phyloP scores from a whole-genome alignment of 179 eudicot genomes.

The Sideroxylon spinosum region DNA sequence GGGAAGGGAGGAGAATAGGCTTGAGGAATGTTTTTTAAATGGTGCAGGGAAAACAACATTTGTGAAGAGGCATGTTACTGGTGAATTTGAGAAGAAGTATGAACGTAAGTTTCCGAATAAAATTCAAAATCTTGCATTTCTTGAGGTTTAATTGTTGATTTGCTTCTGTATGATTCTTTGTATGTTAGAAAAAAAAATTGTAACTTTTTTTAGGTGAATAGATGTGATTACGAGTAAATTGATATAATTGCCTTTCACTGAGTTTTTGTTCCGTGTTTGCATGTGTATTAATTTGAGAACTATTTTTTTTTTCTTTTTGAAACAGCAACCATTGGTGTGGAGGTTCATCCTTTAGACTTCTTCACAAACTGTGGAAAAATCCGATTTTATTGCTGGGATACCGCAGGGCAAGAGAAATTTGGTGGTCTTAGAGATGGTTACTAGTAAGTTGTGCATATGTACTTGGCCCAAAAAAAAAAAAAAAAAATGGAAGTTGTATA shows the following conservation, averaged over 20 bases:
- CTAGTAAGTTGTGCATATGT: slow-evolving; percentile 15
- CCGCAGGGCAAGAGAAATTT: slow-evolving; percentile 31
- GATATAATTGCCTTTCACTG: not conserved
- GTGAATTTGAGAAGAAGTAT: slow-evolving; percentile 26
- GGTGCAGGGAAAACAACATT: slow-evolving; percentile 27
- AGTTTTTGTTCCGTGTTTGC: not conserved
- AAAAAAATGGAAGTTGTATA: no score
- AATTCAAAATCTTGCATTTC: not conserved
- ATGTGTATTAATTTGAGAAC: not conserved
- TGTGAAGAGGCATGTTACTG: slow-evolving; percentile 33
- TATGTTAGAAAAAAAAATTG: not conserved
- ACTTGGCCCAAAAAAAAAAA: no score
- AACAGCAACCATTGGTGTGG: slow-evolving; percentile 30
- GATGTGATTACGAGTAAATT: not conserved
- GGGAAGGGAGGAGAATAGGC: not conserved
- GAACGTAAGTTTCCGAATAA: slow-evolving; percentile 19
- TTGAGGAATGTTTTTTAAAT: not conserved
- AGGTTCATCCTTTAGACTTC: slow-evolving; percentile 28
- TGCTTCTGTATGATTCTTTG: not conserved
- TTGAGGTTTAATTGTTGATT: not conserved
- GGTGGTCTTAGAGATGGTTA: slow-evolving; percentile 26
- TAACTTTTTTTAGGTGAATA: not conserved
- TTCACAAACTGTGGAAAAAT: slow-evolving; percentile 30
- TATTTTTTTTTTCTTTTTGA: not conserved
- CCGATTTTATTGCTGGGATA: slow-evolving; percentile 34